Percentiles rank a stretch among this genome's conserved stretches.
These are phyloP conservation scores for Lachnellula occidentalis DNA, from an alignment of 2,329 filamentous ascomycete species.

Conservation along the genomic window DNA sequence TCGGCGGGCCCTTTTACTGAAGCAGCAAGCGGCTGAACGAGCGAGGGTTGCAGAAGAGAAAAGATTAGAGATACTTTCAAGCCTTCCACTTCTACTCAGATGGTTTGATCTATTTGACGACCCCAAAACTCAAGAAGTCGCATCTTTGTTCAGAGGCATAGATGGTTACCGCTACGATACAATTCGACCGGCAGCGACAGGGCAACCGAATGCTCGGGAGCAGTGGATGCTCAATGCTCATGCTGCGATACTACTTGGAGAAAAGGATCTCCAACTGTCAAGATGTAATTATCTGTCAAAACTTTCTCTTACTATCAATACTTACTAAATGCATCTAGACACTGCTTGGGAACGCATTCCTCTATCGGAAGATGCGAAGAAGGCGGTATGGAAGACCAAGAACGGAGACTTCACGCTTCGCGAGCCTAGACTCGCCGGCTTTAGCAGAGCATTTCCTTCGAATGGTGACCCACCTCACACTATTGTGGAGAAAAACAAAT, in stretches of 20 bases:
- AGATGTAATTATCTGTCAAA: conserved; percentile 44
- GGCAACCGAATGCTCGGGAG: conserved; percentile 52
- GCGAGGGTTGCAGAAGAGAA: conserved; percentile 46
- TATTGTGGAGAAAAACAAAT: conserved; percentile 18
- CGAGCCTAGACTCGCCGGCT: conserved; percentile 43
- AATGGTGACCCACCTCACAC: conserved; percentile 13
- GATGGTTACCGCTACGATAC: conserved; percentile 61
- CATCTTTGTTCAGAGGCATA: conserved; percentile 50
- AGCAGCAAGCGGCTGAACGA: conserved; percentile 44
- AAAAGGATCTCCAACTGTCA: conserved; percentile 56
- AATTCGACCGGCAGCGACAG: conserved; percentile 48
- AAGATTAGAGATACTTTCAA: conserved; percentile 49
- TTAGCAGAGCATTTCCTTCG: conserved; percentile 47
- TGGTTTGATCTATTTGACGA: conserved; percentile 53
- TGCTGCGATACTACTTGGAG: conserved; percentile 57
- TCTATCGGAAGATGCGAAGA: conserved; percentile 49
- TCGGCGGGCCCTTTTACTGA: conserved; percentile 28
- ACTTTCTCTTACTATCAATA: conserved; percentile 2
- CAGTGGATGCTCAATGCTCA: conserved; percentile 63
- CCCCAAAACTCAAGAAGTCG: conserved; percentile 45
- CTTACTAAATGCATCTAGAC: conserved; percentile 37
- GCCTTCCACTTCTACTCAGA: conserved; percentile 53
- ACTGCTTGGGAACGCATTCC: conserved; percentile 53
- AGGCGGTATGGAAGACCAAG: conserved; percentile 54
- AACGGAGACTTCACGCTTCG: conserved; percentile 51